A percentile compares a stretch with the other conserved stretches of the same genome.
phyloP scores from a whole-genome alignment of 2,329 filamentous ascomycete species.

The Talaromyces marneffei region DNA sequence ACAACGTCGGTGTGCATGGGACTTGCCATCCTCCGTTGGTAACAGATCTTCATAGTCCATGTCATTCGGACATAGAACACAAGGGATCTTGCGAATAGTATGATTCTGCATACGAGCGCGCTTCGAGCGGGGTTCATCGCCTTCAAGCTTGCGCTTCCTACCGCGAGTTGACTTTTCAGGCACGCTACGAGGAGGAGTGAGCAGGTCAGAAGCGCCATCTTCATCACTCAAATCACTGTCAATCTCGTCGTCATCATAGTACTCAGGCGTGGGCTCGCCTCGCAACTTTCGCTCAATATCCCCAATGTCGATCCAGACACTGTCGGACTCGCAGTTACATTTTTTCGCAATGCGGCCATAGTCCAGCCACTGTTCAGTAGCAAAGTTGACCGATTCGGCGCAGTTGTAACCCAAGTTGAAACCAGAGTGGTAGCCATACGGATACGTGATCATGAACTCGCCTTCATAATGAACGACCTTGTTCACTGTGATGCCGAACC shows the following conservation, averaged over 20 bases:
- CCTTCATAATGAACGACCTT: conserved; percentile 91
- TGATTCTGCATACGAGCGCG: conserved; percentile 71
- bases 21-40: conserved; percentile 77
- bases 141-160: conserved; percentile 64
- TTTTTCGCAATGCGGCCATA: conserved; percentile 95
- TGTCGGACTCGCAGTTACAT: conserved; percentile 94
- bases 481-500: conserved; percentile 95
- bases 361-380: conserved; percentile 87
- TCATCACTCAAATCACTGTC: conserved; percentile 61
- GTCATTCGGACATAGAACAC: conserved; percentile 87
- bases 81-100: conserved; percentile 67
- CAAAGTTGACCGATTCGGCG: conserved; percentile 97
- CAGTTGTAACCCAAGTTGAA: conserved; percentile 99
- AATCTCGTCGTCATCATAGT: conserved; percentile 38
- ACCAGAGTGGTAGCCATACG: conserved; percentile 96
- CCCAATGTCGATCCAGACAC: conserved; percentile 95
- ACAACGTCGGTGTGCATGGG: conserved; percentile 75
- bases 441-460: conserved; percentile 97
- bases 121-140: conserved; percentile 60
- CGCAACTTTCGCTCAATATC: conserved; percentile 92
- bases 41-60: conserved; percentile 75
- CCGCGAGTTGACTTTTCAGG: conserved; percentile 50
- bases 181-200: conserved; percentile 71
- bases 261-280: conserved; percentile 63
- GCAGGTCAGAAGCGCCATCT: conserved; percentile 62